Base-by-base conservation (phyloP, 1,284 basidiomycete species). In the Paramarasmius palmivorus region DNA sequence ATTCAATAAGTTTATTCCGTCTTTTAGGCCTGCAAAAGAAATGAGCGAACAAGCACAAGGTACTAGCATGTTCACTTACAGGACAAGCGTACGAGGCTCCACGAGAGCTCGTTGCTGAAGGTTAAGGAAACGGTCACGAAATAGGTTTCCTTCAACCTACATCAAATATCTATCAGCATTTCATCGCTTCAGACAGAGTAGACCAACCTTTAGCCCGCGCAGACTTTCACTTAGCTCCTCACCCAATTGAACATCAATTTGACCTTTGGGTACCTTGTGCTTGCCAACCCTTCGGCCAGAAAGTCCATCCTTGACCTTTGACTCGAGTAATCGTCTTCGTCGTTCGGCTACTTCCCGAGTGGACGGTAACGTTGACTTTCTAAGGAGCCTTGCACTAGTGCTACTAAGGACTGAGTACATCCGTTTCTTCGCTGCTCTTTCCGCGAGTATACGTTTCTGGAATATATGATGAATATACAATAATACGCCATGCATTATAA, bases 121-220 rank as follows among this genome's bases (percentile, higher is more conserved):
- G 62, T 83, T 92, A 40, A 89, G 69, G 75, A 94, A 95, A 2
- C 94, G 83, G 67, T 97, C 95, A 41, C 86, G 82, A 81, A 96
- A 97, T 23, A 96, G 72, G 68, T 96, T 97, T 29, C 95, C 95
- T 73, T 97, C 94, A 17, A 92, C 90, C 92, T 94, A 8, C 19
- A 34, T 22, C 49, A 54, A 8, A 54, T 29, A 41, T n/a, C n/a
- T 25, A 25, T 40, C 57, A 14, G 53, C 40, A 38, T 38, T 26
- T 10, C 19, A 8, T 39, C 46, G 47, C 38, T 32, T 19, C n/a
- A 7, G 17, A 35, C 53, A 4, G 36, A 41, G 53, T 19, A 40
- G 29, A 68, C 78, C 32, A 56, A 92, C 92, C 82, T 94, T 94
- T 61, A 99, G 72, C 49, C 80, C 87, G 47, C 95, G 75, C 61